Percentiles rank a stretch among this genome's conserved stretches.
Conservation (phyloP, 2,329 filamentous ascomycete genomes). For the Stromatinia cepivora region DNA sequence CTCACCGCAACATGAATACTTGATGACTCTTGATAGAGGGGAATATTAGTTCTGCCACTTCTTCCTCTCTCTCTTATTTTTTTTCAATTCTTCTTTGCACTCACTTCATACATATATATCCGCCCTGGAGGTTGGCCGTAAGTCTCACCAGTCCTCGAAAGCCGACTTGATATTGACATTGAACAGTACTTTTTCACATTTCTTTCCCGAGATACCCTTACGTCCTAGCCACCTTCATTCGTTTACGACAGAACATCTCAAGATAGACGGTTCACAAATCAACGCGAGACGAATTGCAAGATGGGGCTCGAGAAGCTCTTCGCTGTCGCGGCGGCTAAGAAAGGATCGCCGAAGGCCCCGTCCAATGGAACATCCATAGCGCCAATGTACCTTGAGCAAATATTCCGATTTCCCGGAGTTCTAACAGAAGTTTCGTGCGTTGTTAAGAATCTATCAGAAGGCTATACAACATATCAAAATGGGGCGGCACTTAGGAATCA, state of each 20-base stretch:
- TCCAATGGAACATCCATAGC: neutral
- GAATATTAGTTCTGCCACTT: conserved; percentile 16
- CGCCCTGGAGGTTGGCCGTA: conserved; percentile 2
- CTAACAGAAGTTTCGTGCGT: conserved; percentile 21
- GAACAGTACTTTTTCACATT: neutral
- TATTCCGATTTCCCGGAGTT: conserved; percentile 20
- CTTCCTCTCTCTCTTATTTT: neutral
- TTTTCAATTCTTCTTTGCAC: neutral
- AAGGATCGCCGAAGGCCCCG: conserved; percentile 12
- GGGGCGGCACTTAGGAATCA: conserved; percentile 22
- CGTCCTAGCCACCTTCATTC: neutral
- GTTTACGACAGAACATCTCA: neutral
- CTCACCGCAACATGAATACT: conserved; percentile 23
- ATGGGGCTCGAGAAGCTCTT: conserved; percentile 23
- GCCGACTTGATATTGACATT: neutral
- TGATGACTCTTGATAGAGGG: conserved; percentile 14
- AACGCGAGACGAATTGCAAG: neutral
- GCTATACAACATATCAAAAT: conserved; percentile 25
- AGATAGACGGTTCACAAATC: neutral
- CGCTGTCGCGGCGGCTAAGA: conserved; percentile 14
- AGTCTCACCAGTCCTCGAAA: neutral
- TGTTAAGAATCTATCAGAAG: conserved; percentile 23
- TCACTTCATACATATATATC: neutral
- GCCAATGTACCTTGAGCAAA: conserved; percentile 13
- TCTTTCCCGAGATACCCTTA: neutral